Conservation (phyloP, 768 basidiomycete genomes). For the Lactarius evosmus region DNA sequence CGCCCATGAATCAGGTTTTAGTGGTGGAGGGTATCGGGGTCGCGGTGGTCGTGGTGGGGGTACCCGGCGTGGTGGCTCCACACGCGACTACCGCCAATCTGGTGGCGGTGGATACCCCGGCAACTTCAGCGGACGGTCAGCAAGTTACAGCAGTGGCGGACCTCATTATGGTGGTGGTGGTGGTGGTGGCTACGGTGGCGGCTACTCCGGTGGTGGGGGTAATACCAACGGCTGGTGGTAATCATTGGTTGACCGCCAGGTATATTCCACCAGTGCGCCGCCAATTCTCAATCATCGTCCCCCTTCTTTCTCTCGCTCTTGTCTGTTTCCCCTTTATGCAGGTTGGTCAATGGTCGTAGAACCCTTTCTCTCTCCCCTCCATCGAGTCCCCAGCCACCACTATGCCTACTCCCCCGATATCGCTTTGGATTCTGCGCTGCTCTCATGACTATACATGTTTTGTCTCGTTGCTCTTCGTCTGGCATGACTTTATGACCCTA, state of each 20-base stretch:
- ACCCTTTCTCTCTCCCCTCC: neutral
- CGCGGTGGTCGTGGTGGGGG: slow-evolving; percentile 52
- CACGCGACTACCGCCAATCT: slow-evolving; percentile 42
- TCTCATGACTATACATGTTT: slow-evolving; percentile 51
- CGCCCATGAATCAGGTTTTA: slow-evolving; percentile 75
- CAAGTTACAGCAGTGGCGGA: slow-evolving; percentile 37
- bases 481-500: slow-evolving; percentile 31
- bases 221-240: slow-evolving; percentile 51
- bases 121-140: slow-evolving; percentile 35
- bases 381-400: slow-evolving; percentile 9
- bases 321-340: slow-evolving; percentile 15
- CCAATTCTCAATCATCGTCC: slow-evolving; percentile 5
- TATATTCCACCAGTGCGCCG: neutral
- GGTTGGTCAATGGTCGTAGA: slow-evolving; percentile 10
- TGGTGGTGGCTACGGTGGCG: slow-evolving; percentile 32
- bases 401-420: slow-evolving; percentile 18
- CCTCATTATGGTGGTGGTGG: slow-evolving; percentile 34
- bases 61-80: slow-evolving; percentile 58
- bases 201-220: slow-evolving; percentile 32
- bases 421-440: slow-evolving; percentile 53
- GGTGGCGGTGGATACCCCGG: slow-evolving; percentile 36
- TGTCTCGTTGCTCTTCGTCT: slow-evolving; percentile 55
- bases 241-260: slow-evolving; percentile 23
- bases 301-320: slow-evolving; percentile 11
- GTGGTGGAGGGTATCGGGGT: slow-evolving; percentile 47